These are phyloP conservation scores for Forsythia suspensa DNA, from an alignment of 257 asterid species.

Conservation along the genomic window DNA sequence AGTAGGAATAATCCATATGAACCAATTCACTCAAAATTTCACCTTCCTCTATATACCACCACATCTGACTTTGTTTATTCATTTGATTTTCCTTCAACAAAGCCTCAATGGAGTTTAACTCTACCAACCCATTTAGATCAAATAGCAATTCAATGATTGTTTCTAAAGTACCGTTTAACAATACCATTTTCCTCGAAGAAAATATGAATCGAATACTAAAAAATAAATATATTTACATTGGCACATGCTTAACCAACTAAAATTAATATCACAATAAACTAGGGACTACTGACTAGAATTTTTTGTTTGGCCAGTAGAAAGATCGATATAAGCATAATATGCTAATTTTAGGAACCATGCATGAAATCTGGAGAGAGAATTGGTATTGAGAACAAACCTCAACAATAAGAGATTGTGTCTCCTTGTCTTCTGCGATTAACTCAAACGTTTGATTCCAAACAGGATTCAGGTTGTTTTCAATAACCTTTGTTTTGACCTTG, in stretches of 20 bases:
- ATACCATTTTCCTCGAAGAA: background rate
- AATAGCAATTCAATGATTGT: background rate
- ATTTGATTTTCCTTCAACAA: background rate
- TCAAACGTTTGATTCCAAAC: constrained; percentile 80
- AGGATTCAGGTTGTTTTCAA: constrained; percentile 93
- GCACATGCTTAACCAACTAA: background rate
- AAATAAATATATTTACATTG: background rate
- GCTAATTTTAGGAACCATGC: background rate
- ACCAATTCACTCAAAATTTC: background rate
- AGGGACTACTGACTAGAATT: background rate
- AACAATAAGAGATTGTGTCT: constrained; percentile 74
- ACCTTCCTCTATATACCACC: background rate
- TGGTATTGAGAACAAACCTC: constrained; percentile 60
- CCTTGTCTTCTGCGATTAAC: constrained; percentile 94
- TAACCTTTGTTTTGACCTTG: constrained; percentile 85
- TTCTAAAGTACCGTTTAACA: background rate
- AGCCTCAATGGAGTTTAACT: background rate
- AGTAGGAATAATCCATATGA: background rate
- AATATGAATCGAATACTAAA: background rate
- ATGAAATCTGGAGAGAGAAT: background rate
- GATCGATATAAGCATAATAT: background rate
- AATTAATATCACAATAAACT: background rate
- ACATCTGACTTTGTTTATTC: background rate
- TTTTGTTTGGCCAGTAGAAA: background rate
- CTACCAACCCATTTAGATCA: background rate